Conservation (phyloP, 768 basidiomycete species). For the Dendrothele bispora region DNA sequence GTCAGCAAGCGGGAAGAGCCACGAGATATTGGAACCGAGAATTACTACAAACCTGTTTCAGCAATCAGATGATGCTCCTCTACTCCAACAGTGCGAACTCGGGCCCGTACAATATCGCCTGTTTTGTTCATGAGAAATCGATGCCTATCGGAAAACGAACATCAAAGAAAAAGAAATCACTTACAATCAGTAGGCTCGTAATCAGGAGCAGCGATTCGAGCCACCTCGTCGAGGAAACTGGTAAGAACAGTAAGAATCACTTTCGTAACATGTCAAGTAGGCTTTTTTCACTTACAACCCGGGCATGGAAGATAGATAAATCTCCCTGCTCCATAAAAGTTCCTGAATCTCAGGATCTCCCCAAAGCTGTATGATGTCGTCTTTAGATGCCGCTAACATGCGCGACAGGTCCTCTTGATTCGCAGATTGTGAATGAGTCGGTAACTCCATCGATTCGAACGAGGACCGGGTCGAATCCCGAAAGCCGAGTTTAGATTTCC, state of each 20-base stretch:
- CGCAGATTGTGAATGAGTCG: slow-evolving; percentile 22
- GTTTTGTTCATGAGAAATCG: background rate
- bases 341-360: slow-evolving; percentile 51
- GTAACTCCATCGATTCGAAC: slow-evolving; percentile 6
- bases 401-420: slow-evolving; percentile 46
- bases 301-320: slow-evolving; percentile 59
- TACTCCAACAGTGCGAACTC: slow-evolving; percentile 71
- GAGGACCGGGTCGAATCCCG: slow-evolving; percentile 6
- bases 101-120: slow-evolving; percentile 75
- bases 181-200: slow-evolving; percentile 68
- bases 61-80: slow-evolving; percentile 68
- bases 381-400: slow-evolving; percentile 50
- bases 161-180: slow-evolving; percentile 15
- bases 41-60: slow-evolving; percentile 46
- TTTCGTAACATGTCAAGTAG: background rate
- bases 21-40: background rate
- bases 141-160: background rate
- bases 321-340: slow-evolving; percentile 47
- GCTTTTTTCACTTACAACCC: slow-evolving; percentile 57
- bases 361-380: slow-evolving; percentile 69
- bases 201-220: slow-evolving; percentile 50
- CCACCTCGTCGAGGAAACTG: slow-evolving; percentile 73
- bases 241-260: background rate
- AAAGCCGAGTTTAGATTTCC: slow-evolving; percentile 49
- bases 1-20: background rate